Base-by-base conservation (phyloP, 2,329 filamentous ascomycete species). In the Alternaria solani region DNA sequence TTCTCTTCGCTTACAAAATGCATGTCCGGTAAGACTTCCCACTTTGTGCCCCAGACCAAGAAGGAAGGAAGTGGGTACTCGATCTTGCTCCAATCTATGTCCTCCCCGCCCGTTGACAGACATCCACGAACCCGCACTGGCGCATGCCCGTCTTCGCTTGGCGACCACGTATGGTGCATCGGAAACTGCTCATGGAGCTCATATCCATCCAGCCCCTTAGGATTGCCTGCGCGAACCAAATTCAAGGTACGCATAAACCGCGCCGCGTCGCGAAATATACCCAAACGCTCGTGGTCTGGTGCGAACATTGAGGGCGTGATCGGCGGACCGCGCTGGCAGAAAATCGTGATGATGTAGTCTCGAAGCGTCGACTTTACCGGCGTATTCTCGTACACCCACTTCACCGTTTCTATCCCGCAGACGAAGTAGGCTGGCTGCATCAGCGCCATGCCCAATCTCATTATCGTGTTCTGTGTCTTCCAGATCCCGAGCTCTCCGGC, bases 371-470 rank as follows among this genome's bases (percentile, higher is more conserved):
- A 39, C 1, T 25, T 7, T 23, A 2, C 7, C 0, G 6, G 7
- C 6, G 53, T 55, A 2, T 55, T 55, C 7, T 54, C 52, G n/a
- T 61, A 65, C 26, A 65, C 63, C 42, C 48, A 61, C 25, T 25
- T 38, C 18, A 59, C 57, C 16, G 28, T 39, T 7, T 46, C 48
- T 4, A 59, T 30, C 11, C 18, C 18, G 36, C 56, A 53, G 6
- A 42, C 11, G 11, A 25, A 51, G 9, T 52, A 20, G 14, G 8
- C 1, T 0, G 57, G 61, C n/a, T 56, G 36, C 61, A 59, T 61
- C 36, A 55, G 16, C 38, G 51, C 61, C 61, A 65, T 63, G 7
- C 61, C 63, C 12, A 63, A 23, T 1, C 63, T 43, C 16, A 59
- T 2, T 1, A 61, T 18, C 20, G 61, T 61, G n/a, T 65, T 65